These are phyloP conservation scores for Pezicula rhizophila DNA, from an alignment of 2,329 filamentous ascomycete species.

Conservation along the genomic window DNA sequence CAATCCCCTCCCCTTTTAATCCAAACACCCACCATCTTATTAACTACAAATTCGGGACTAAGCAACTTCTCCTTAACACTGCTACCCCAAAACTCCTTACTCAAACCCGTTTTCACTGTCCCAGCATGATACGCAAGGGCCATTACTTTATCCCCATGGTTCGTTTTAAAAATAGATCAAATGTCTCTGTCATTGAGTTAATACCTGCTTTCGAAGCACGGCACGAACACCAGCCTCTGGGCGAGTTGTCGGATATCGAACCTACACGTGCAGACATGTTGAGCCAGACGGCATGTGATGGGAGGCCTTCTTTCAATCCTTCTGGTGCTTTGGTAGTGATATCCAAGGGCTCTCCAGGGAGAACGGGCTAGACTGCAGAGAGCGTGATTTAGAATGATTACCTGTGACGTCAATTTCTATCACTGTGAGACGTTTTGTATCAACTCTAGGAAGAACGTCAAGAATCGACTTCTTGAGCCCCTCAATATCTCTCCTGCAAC, in stretches of 20 bases:
- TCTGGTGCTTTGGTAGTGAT: conserved; percentile 17
- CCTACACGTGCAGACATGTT: conserved; percentile 75
- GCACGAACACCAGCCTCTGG: conserved; percentile 80
- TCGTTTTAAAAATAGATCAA: conserved; percentile 60
- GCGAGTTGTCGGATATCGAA: conserved; percentile 62
- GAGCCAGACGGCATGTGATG: conserved; percentile 57
- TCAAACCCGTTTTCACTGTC: conserved; percentile 71
- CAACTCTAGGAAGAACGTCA: conserved; percentile 36
- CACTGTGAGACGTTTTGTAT: conserved; percentile 41
- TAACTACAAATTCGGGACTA: conserved; percentile 58
- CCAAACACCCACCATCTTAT: conserved; percentile 59
- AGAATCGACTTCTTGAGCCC: conserved; percentile 44
- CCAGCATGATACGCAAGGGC: conserved; percentile 72
- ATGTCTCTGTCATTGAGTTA: conserved; percentile 63
- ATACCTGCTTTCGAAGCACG: conserved; percentile 71
- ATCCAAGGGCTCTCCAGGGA: conserved; percentile 52
- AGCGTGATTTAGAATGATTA: conserved; percentile 24
- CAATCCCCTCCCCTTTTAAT: conserved; percentile 60
- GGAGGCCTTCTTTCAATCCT: conserved; percentile 31
- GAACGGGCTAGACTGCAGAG: conserved; percentile 47
- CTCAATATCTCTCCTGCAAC: conserved; percentile 47
- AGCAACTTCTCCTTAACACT: conserved; percentile 60
- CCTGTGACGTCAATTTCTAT: conserved; percentile 51
- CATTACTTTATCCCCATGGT: conserved; percentile 56
- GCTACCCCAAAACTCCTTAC: conserved; percentile 62